Evolutionary conservation across 2,329 filamentous ascomycete species (phyloP).

Genomic region (Trichophyton verrucosum): DNA sequence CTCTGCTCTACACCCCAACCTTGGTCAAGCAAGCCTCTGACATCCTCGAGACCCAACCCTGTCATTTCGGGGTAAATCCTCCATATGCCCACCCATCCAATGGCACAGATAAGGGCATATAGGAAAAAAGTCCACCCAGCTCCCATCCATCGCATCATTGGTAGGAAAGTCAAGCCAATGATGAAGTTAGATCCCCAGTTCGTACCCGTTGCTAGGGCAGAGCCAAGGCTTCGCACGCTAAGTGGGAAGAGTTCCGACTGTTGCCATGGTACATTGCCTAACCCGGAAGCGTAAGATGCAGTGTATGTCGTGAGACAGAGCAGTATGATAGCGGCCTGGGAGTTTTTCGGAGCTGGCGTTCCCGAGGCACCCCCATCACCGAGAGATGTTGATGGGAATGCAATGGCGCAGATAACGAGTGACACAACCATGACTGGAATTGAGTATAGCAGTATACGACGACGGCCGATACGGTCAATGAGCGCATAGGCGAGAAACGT

Average conservation of each 20-base stretch:
- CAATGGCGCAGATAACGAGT: constrained; percentile 56
- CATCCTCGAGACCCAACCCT: constrained; percentile 69
- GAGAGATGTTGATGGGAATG: constrained; percentile 51
- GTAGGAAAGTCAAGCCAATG: constrained; percentile 74
- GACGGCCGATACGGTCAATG: constrained; percentile 67
- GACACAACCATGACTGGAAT: constrained; percentile 73
- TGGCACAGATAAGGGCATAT: constrained; percentile 59
- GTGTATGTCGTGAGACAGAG: constrained; percentile 71
- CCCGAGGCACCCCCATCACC: constrained; percentile 15
- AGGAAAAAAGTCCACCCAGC: constrained; percentile 66
- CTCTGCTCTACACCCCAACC: constrained; percentile 57
- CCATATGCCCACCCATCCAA: constrained; percentile 58
- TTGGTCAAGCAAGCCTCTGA: constrained; percentile 55
- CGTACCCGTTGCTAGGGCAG: constrained; percentile 54
- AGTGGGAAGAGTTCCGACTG: constrained; percentile 80
- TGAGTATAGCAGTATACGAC: constrained; percentile 67
- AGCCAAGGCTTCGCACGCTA: constrained; percentile 50
- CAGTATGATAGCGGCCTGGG: constrained; percentile 46
- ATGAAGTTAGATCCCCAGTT: constrained; percentile 84
- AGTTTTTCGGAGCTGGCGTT: not conserved
- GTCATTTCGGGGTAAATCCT: constrained; percentile 75
- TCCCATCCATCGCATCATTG: constrained; percentile 65
- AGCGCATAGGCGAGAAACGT: constrained; percentile 61
- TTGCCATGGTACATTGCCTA: constrained; percentile 94
- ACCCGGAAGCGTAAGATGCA: constrained; percentile 69